Evolutionary conservation across 768 basidiomycete genomes (phyloP).

Genomic region (Rhodotorula graminis): DNA sequence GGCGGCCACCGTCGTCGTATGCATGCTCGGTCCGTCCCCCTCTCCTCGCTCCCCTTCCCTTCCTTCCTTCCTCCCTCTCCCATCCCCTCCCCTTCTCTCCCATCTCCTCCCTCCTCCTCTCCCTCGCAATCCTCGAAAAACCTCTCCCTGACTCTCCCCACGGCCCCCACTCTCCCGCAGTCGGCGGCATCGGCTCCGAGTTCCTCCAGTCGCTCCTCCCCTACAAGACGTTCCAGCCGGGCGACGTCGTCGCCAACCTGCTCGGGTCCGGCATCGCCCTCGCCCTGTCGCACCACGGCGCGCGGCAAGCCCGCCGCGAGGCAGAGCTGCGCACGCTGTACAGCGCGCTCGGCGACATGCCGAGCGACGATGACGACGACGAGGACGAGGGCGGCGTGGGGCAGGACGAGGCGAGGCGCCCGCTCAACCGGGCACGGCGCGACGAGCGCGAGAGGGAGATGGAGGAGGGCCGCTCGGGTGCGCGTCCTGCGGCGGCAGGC

Average conservation of each 20-base stretch:
- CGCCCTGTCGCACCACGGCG: background rate
- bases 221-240: constrained; percentile 41
- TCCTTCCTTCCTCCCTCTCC: no score
- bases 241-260: constrained; percentile 40
- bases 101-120: no score
- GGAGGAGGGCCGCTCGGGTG: background rate
- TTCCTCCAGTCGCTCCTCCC: constrained; percentile 39
- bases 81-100: no score
- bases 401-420: background rate
- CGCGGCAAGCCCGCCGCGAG: background rate
- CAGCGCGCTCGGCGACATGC: constrained; percentile 76
- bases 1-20: constrained; percentile 8
- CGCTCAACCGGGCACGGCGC: background rate
- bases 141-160: background rate
- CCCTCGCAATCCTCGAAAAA: background rate
- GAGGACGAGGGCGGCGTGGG: constrained; percentile 51
- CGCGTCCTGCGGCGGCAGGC: background rate
- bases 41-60: background rate
- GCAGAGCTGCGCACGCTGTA: constrained; percentile 72
- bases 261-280: constrained; percentile 30
- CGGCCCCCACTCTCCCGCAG: background rate
- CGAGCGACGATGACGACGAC: constrained; percentile 66
- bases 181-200: constrained; percentile 36
- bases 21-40: constrained; percentile 22
- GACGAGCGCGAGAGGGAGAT: background rate